Base-by-base conservation (phyloP, 2,329 filamentous ascomycete species). In the Raffaelea deltoideospora region DNA sequence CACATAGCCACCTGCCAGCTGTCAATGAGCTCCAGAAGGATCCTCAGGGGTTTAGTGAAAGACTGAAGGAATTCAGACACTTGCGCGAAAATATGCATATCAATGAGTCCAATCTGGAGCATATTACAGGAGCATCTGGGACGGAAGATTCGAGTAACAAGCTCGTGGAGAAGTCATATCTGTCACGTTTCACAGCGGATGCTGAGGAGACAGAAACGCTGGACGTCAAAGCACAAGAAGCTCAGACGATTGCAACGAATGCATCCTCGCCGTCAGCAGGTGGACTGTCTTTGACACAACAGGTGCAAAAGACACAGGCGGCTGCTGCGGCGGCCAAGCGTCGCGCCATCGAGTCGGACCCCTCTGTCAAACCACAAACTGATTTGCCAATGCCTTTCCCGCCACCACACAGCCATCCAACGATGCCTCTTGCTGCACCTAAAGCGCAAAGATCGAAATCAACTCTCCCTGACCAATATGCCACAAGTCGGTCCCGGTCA, bases 401-500 rank as follows among this genome's bases (percentile, higher is more conserved):
- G 17, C 72, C 70, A 3, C 81, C 80, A 31, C 77, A 80, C 10
- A 73, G 79, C 37, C 84, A 82, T 3, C 72, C 40, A 4, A 24
- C 73, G 18, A 92, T 85, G 3, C 85, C 86, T 29, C 67, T 95
- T 26, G 85, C 87, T 4, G 87, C 88, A 1, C 88, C 87, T 11
- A 85, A 83, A 31, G 86, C 87, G 10, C 86, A 94, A 59, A 76
- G 87, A 34, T 81, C 78, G 45, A 70, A 78, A 41, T 85, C 86
- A 37, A 87, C 87, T 44, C 69, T 95, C 3, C 85, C 87, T 1
- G 86, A 94, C 46, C 67, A 71, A 47, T 74, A 71, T 41, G 59
- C 58, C 10, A 54, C 50, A 3, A 67, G 63, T 36, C 62, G 79
- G 41, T 92, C 86, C 19, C 79, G 77, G 43, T 83, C 79, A 2